phyloP scores from a whole-genome alignment of 805 yeast genomes.

The Yarrowia keelungensis region DNA sequence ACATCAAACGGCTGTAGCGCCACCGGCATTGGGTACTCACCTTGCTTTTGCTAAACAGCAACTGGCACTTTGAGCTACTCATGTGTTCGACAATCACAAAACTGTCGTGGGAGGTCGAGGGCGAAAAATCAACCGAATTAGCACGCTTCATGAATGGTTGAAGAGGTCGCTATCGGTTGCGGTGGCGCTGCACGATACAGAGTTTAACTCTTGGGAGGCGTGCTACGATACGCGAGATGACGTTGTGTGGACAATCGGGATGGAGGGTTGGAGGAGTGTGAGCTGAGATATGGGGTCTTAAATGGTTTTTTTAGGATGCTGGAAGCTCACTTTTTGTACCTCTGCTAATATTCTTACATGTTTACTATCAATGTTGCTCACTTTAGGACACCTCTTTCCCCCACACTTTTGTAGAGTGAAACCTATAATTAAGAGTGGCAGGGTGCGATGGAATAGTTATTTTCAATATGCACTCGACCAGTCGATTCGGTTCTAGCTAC shows the following conservation, averaged over 20 bases:
- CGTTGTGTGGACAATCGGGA: not conserved
- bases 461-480: too few species aligned
- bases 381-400: too few species aligned
- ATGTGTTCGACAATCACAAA: constrained; percentile 35
- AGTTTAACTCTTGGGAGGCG: constrained; percentile 35
- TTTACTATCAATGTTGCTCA: too few species aligned
- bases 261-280: not conserved
- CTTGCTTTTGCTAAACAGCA: constrained; percentile 37
- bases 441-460: too few species aligned
- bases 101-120: constrained; percentile 31
- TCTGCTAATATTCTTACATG: too few species aligned
- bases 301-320: too few species aligned
- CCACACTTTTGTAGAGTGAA: too few species aligned
- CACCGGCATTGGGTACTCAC: constrained; percentile 19
- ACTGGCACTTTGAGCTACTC: constrained; percentile 37
- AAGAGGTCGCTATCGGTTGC: constrained; percentile 36
- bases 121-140: constrained; percentile 28
- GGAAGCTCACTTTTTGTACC: too few species aligned
- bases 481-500: too few species aligned
- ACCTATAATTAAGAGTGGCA: too few species aligned
- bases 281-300: too few species aligned
- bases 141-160: constrained; percentile 37
- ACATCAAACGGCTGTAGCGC: constrained; percentile 7
- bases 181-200: constrained; percentile 38
- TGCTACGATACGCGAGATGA: constrained; percentile 14